Conservation (phyloP, 106 monocot species). For the Triglochin maritima region DNA sequence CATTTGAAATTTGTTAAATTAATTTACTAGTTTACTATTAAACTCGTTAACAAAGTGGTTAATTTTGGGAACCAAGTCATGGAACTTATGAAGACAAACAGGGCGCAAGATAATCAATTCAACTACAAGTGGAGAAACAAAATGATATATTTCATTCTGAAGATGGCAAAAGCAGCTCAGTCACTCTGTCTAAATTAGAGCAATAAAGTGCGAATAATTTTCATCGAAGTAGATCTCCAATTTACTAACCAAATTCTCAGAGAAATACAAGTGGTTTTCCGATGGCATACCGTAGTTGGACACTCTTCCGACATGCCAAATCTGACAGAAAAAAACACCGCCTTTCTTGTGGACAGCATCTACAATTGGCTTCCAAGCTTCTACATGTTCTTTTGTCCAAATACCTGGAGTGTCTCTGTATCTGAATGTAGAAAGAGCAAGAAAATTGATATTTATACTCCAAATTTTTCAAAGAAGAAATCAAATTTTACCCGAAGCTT, state of each 20-base stretch:
- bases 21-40: too few species aligned
- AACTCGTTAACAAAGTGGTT: too few species aligned
- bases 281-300: slow-evolving; percentile 15
- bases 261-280: background rate
- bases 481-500: background rate
- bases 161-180: too few species aligned
- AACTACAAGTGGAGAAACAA: too few species aligned
- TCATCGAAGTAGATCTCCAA: too few species aligned
- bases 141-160: too few species aligned
- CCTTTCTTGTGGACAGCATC: slow-evolving; percentile 21
- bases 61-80: too few species aligned
- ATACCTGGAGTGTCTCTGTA: slow-evolving; percentile 18
- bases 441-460: background rate
- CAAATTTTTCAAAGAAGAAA: background rate
- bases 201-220: too few species aligned
- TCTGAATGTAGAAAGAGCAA: background rate
- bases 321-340: slow-evolving; percentile 22
- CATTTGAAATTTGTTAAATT: too few species aligned
- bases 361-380: slow-evolving; percentile 29
- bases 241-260: background rate
- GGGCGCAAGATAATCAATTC: too few species aligned
- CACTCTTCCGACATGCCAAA: slow-evolving; percentile 21
- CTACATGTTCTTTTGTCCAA: slow-evolving; percentile 23
- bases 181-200: background rate
- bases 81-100: too few species aligned